Percentiles rank a stretch among this genome's conserved stretches.
phyloP scores from a whole-genome alignment of 1,139 yeast species.

The Magnusiomyces fungicola region DNA sequence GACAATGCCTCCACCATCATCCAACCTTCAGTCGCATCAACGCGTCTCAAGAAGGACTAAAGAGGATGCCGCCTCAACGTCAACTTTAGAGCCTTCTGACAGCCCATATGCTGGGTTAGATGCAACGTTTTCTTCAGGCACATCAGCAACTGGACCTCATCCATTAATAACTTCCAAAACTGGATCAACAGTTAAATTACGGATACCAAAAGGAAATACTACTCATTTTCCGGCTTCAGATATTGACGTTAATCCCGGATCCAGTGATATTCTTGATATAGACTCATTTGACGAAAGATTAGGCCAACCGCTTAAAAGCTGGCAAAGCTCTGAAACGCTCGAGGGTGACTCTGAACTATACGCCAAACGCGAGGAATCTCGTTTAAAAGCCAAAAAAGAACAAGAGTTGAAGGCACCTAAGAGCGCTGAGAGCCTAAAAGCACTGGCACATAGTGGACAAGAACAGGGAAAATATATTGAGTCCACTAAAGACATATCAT shows the following conservation, averaged over 20 bases:
- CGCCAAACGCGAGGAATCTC: not conserved
- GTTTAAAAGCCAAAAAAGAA: not conserved
- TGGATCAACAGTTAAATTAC: not conserved
- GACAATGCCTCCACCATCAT: not conserved
- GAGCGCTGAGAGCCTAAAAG: not conserved
- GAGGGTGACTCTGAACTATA: not conserved
- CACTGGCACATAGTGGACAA: too few species aligned
- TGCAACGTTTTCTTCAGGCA: not conserved
- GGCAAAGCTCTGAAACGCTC: not conserved
- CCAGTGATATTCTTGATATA: not conserved
- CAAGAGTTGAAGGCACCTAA: not conserved
- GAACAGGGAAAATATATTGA: too few species aligned
- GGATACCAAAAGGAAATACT: not conserved
- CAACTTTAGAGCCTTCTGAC: not conserved
- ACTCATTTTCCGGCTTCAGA: not conserved
- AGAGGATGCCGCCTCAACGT: not conserved
- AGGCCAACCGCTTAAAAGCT: not conserved
- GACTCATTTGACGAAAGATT: not conserved
- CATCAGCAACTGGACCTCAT: not conserved
- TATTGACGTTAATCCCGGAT: not conserved
- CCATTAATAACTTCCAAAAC: not conserved
- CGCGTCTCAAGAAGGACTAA: not conserved
- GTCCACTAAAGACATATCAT: too few species aligned
- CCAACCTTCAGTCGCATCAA: not conserved
- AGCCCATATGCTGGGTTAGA: not conserved